These are phyloP conservation scores for Clonostachys rhizophaga DNA, from an alignment of 2,329 filamentous ascomycete genomes.

Conservation along the genomic window DNA sequence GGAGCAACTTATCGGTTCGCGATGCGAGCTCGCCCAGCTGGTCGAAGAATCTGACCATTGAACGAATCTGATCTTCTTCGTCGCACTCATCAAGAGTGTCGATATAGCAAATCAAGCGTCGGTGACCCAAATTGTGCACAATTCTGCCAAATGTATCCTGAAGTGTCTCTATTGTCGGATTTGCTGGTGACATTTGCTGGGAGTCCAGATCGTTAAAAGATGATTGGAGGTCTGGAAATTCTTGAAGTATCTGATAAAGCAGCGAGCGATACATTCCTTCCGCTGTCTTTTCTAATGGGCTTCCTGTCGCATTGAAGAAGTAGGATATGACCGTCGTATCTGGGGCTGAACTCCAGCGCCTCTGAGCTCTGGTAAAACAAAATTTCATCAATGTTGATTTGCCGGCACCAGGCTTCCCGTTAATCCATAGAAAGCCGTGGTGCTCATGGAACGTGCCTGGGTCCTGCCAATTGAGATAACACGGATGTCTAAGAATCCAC, in stretches of 20 bases:
- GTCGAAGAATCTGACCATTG: neutral
- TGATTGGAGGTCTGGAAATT: slow-evolving; percentile 19
- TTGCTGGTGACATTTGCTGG: no score
- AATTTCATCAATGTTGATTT: slow-evolving; percentile 45
- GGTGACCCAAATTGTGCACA: neutral
- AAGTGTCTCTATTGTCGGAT: neutral
- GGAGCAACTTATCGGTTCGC: slow-evolving; percentile 9
- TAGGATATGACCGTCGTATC: slow-evolving; percentile 26
- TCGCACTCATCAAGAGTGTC: slow-evolving; percentile 1
- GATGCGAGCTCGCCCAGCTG: neutral
- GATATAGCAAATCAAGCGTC: neutral
- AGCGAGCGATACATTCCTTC: slow-evolving; percentile 45
- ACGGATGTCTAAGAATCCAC: neutral
- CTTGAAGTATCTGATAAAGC: slow-evolving; percentile 30
- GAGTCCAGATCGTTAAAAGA: slow-evolving; percentile 14
- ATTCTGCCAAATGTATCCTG: neutral
- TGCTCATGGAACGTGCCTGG: slow-evolving; percentile 20
- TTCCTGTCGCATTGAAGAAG: slow-evolving; percentile 46
- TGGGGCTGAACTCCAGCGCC: neutral
- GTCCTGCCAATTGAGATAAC: neutral
- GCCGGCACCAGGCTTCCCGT: slow-evolving; percentile 36
- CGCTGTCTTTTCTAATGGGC: slow-evolving; percentile 11
- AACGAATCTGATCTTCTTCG: neutral
- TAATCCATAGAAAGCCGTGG: slow-evolving; percentile 35
- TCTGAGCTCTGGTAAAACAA: neutral